Percentiles rank a stretch among this genome's conserved stretches.
These are phyloP conservation scores for Fusarium sp. DNA, from an alignment of 2,329 filamentous ascomycete species.

Conservation along the genomic window DNA sequence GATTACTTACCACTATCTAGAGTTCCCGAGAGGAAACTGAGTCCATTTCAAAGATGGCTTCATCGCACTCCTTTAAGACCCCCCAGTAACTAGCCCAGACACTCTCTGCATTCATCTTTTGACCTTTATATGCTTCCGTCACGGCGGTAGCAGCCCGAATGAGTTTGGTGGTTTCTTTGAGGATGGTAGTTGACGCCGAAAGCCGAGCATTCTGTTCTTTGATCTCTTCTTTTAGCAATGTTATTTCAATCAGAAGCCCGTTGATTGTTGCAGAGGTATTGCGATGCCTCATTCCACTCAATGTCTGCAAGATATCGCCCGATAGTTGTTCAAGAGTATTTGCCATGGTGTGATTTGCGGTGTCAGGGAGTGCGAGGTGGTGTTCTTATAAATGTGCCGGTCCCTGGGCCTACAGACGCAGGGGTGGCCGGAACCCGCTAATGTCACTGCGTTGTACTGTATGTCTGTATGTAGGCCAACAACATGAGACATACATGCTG, in stretches of 20 bases:
- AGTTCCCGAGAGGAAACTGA: not conserved
- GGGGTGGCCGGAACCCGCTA: not conserved
- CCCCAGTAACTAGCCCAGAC: not conserved
- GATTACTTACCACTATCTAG: not conserved
- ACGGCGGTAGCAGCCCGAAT: not conserved
- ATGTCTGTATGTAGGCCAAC: not conserved
- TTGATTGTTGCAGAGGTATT: not conserved
- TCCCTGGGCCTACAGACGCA: not conserved
- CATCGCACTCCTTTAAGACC: not conserved
- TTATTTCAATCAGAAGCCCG: not conserved
- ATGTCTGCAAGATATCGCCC: not conserved
- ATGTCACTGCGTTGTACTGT: no score
- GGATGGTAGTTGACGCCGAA: not conserved
- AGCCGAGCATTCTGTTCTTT: not conserved
- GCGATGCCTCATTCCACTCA: not conserved
- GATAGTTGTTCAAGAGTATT: not conserved
- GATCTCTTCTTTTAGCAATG: not conserved
- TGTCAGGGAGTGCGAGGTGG: not conserved
- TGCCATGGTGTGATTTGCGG: not conserved
- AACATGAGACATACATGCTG: not conserved
- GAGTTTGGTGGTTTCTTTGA: not conserved
- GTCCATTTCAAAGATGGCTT: constrained; percentile 2
- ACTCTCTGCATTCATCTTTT: not conserved
- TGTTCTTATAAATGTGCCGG: not conserved
- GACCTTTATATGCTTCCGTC: not conserved